Percentiles rank a stretch among this genome's conserved stretches.
These are phyloP conservation scores for Exsudoporus floridanus DNA, from an alignment of 1,284 basidiomycete genomes.

Conservation along the genomic window DNA sequence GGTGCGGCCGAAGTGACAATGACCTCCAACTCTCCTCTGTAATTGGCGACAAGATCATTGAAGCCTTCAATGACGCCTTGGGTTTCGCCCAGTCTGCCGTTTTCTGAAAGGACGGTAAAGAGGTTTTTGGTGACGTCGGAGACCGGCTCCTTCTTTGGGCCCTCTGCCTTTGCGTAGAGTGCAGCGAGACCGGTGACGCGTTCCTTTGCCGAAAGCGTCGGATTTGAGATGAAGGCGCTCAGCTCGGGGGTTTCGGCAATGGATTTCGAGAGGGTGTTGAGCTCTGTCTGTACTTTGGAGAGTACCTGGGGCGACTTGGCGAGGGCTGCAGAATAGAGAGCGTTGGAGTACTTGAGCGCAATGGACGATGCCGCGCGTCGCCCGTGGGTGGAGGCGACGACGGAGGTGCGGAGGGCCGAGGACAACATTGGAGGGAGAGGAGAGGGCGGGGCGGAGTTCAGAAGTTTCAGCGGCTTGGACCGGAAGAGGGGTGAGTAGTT, in stretches of 20 bases:
- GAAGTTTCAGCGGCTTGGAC: slow-evolving; percentile 10
- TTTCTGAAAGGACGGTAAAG: slow-evolving; percentile 88
- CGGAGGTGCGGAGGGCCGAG: slow-evolving; percentile 41
- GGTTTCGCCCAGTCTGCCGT: slow-evolving; percentile 86
- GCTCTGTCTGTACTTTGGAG: slow-evolving; percentile 81
- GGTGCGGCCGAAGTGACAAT: slow-evolving; percentile 87
- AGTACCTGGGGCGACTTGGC: slow-evolving; percentile 79
- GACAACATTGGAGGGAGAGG: slow-evolving; percentile 34
- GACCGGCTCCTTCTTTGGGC: slow-evolving; percentile 67
- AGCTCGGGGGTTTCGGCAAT: slow-evolving; percentile 68
- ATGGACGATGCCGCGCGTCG: slow-evolving; percentile 70
- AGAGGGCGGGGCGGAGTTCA: slow-evolving; percentile 1
- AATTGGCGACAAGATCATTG: slow-evolving; percentile 83
- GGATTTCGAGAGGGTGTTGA: slow-evolving; percentile 66
- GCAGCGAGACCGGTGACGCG: slow-evolving; percentile 68
- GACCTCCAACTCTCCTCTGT: slow-evolving; percentile 94
- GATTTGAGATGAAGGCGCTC: slow-evolving; percentile 77
- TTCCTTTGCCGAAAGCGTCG: slow-evolving; percentile 82
- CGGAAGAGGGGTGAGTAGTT: slow-evolving; percentile 15
- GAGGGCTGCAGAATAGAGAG: slow-evolving; percentile 90
- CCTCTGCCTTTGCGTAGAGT: slow-evolving; percentile 64
- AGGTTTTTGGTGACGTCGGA: slow-evolving; percentile 93
- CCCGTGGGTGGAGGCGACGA: slow-evolving; percentile 45
- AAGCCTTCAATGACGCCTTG: slow-evolving; percentile 90
- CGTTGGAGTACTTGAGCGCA: slow-evolving; percentile 91